Percentiles rank a stretch among this genome's conserved stretches.
Evolutionary conservation across 2,329 filamentous ascomycete species (phyloP).

Genomic region (Cercospora sp.): DNA sequence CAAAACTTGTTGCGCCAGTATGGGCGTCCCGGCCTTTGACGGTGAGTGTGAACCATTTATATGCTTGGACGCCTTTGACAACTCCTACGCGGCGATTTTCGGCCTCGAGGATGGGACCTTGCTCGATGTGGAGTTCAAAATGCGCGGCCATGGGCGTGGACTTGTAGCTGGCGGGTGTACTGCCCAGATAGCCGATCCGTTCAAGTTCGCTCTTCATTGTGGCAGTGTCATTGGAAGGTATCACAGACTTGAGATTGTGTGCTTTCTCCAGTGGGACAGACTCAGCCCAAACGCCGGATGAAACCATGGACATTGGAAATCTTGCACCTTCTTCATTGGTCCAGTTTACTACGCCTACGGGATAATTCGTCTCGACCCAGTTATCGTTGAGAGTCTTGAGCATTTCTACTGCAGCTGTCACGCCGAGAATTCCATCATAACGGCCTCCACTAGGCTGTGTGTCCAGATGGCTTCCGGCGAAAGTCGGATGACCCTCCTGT

Average conservation of each 20-base stretch:
- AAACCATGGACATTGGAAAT: conserved; percentile 73
- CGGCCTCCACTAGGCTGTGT: conserved; percentile 62
- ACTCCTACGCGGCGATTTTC: conserved; percentile 65
- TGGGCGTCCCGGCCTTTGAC: conserved; percentile 69
- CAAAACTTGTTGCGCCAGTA: conserved; percentile 71
- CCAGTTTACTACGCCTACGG: conserved; percentile 75
- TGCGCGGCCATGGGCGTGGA: conserved; percentile 70
- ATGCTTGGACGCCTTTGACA: conserved; percentile 72
- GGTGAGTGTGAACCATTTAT: conserved; percentile 70
- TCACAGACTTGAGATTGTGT: conserved; percentile 62
- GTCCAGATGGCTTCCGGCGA: conserved; percentile 52
- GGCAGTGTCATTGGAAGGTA: conserved; percentile 54
- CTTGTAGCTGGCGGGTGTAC: conserved; percentile 56
- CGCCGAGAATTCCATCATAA: conserved; percentile 76
- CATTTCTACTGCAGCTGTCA: conserved; percentile 72
- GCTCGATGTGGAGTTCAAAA: conserved; percentile 84
- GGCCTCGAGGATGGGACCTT: conserved; percentile 72
- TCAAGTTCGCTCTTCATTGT: conserved; percentile 69
- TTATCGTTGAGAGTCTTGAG: conserved; percentile 67
- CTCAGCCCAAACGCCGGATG: conserved; percentile 77
- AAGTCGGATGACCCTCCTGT: conserved; percentile 51
- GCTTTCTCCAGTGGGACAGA: conserved; percentile 62
- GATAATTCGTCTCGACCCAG: conserved; percentile 66
- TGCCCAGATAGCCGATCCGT: conserved; percentile 69
- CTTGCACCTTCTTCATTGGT: conserved; percentile 81